These are phyloP conservation scores for Fraxinus dipetala DNA, from an alignment of 305 asterid species.

Conservation along the genomic window DNA sequence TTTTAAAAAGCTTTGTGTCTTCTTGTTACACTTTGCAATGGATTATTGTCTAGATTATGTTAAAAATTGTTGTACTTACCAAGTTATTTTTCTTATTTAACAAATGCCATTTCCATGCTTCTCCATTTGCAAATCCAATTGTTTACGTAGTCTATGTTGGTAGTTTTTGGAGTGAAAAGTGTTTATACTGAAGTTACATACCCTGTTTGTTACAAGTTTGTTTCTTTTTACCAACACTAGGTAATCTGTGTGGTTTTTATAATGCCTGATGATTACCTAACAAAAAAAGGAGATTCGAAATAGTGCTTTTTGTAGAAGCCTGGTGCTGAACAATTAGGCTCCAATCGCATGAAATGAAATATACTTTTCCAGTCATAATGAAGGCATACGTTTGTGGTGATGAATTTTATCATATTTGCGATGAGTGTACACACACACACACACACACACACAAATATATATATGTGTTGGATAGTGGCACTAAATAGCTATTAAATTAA, in stretches of 20 bases:
- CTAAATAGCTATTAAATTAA: too few relatives aligned
- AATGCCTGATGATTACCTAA: constrained; percentile 21
- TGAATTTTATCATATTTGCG: neutral
- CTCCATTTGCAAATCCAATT: neutral
- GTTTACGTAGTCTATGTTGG: neutral
- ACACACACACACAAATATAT: too few relatives aligned
- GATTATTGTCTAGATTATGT: too few relatives aligned
- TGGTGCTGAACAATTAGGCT: neutral
- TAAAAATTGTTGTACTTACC: neutral
- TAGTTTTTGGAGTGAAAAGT: neutral
- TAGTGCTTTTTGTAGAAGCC: constrained; percentile 17
- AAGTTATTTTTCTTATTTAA: neutral
- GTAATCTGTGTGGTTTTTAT: neutral
- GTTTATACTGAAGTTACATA: neutral
- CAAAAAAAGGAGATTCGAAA: constrained; percentile 28
- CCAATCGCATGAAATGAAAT: constrained; percentile 15
- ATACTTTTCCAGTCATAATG: neutral
- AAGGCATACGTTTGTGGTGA: constrained; percentile 4
- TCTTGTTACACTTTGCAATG: too few relatives aligned
- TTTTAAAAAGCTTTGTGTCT: neutral
- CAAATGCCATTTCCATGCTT: neutral
- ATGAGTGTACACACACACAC: neutral
- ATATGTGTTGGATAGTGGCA: too few relatives aligned
- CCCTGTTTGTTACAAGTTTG: neutral
- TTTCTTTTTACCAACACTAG: neutral